Percentiles rank a stretch among this genome's conserved stretches.
Evolutionary conservation across 306 rosid genomes (phyloP).

Genomic region (Carpinus fangiana): DNA sequence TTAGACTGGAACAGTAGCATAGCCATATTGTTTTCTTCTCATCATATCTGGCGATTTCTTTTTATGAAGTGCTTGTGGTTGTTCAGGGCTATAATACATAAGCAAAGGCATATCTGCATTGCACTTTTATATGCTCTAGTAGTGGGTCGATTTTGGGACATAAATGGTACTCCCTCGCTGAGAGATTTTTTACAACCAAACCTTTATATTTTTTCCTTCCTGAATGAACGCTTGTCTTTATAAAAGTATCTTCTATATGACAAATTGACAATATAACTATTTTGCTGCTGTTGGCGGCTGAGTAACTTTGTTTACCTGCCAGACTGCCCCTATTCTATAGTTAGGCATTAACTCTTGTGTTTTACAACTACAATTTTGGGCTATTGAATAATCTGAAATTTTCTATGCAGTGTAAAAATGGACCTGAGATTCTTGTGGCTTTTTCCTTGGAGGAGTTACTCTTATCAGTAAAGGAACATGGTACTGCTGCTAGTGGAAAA

Average conservation of each 20-base stretch:
- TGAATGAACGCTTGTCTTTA: not conserved
- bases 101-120: not conserved
- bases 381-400: slow-evolving; percentile 31
- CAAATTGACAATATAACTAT: not conserved
- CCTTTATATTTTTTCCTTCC: not conserved
- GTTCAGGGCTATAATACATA: not conserved
- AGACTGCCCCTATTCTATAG: slow-evolving; percentile 12
- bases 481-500: slow-evolving; percentile 38
- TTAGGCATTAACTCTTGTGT: not conserved
- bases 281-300: not conserved
- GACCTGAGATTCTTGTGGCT: slow-evolving; percentile 39
- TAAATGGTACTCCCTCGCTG: not conserved
- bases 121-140: not conserved
- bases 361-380: not conserved
- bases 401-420: slow-evolving; percentile 54
- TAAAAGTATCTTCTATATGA: not conserved
- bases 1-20: not conserved
- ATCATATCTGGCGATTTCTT: not conserved
- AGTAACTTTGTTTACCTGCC: not conserved
- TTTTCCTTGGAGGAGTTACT: slow-evolving; percentile 64
- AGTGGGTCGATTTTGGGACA: not conserved
- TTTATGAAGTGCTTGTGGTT: not conserved
- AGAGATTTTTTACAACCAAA: not conserved
- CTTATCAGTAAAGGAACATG: slow-evolving; percentile 35
- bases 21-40: not conserved